Base-by-base conservation (phyloP, 495 filamentous ascomycete genomes). In the Aeminium ludgeri region DNA sequence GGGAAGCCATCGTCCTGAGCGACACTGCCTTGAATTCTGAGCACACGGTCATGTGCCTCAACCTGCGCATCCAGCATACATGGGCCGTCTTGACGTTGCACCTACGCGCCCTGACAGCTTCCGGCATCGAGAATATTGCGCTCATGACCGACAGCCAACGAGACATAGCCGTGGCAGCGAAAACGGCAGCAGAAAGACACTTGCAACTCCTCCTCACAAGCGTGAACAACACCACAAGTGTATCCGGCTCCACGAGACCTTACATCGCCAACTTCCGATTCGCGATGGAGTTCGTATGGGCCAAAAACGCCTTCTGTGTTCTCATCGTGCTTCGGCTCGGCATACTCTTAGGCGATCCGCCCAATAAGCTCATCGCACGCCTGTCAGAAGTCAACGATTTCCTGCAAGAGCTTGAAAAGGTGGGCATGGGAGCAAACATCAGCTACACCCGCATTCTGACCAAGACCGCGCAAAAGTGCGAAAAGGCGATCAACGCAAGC, bases 401-500 rank as follows among this genome's bases (percentile, higher is more conserved):
- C 0, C 55, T 70, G 0, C 43, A 58, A 3, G 62, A 69, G 12
- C 55, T 70, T 18, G 60, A 58, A n/a, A 23, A 41, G 34, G 31
- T 33, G 12, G 33, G 33, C 4, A 31, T 36, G 41, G 41, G 41
- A 10, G 34, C 34, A 7, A 36, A 43, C 31, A 34, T 43, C 1
- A 28, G 33, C 41, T 43, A 43, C 34, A 36, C 19, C 12, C 34
- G 34, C 11, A 36, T 36, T 6, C 34, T 36, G 5, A 3, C 34
- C 12, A n/a, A 36, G 11, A 36, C 19, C 4, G 34, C 18, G 2
- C 10, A 36, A 40, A 91, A 65, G 12, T 82, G 86, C 7, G 82
- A 80, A 30, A 91, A 65, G 33, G 84, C 82, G 85, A 50, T 19
- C n/a, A n/a, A 33, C 15, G 30, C 33, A 36, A 20, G 6, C 18